These are phyloP conservation scores for Fusarium nisikadoi DNA, from an alignment of 2,329 filamentous ascomycete species.

Conservation along the genomic window DNA sequence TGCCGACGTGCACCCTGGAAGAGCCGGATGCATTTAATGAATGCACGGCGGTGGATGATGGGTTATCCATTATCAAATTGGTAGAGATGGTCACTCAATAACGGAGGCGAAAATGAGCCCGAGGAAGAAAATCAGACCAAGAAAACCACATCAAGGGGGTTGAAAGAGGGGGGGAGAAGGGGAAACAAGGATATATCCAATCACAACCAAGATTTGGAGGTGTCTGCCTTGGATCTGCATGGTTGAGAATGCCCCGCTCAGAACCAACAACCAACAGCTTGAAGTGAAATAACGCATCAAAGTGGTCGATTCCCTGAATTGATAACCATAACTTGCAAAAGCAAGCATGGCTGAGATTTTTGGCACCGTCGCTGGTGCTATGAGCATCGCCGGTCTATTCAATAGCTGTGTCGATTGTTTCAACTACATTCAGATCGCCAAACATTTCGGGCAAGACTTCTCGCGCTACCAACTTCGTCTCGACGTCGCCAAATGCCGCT, in stretches of 20 bases:
- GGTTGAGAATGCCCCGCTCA: background rate
- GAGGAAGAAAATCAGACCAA: accelerated
- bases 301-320: accelerated
- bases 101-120: background rate
- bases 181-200: background rate
- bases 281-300: background rate
- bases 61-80: accelerated
- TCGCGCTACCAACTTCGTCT: constrained; percentile 48
- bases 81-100: accelerated
- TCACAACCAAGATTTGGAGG: accelerated
- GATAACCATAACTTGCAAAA: background rate
- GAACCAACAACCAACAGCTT: background rate
- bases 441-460: constrained; percentile 49
- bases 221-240: background rate
- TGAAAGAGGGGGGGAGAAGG: background rate
- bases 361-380: constrained; percentile 41
- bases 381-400: constrained; percentile 51
- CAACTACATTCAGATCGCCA: constrained; percentile 53
- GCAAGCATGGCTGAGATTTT: constrained; percentile 21
- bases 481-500: constrained; percentile 44
- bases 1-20: background rate
- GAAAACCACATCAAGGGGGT: no score
- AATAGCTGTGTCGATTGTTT: constrained; percentile 54
- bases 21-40: background rate
- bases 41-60: accelerated